phyloP scores from a whole-genome alignment of 805 yeast genomes.

The Nakazawaea ishiwadae region DNA sequence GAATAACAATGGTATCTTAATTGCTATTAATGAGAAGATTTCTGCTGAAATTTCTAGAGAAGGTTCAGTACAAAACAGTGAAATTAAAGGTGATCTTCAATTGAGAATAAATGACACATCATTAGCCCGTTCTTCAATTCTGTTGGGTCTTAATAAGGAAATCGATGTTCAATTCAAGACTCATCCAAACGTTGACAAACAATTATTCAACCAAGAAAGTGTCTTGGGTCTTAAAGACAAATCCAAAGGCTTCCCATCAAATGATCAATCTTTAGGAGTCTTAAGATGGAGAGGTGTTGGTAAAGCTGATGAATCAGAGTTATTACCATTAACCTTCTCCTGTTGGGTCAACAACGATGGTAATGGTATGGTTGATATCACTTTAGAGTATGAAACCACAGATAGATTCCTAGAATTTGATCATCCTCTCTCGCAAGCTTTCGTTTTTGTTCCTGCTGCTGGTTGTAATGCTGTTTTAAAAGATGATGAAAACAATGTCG shows the following conservation, averaged over 20 bases:
- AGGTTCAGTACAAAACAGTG: slow-evolving; percentile 66
- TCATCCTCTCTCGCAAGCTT: slow-evolving; percentile 47
- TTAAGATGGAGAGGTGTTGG: slow-evolving; percentile 86
- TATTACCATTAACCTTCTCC: slow-evolving; percentile 67
- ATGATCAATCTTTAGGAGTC: slow-evolving; percentile 86
- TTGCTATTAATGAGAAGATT: slow-evolving; percentile 72
- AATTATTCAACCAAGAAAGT: slow-evolving; percentile 50
- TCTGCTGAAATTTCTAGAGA: slow-evolving; percentile 79
- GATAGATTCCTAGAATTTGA: slow-evolving; percentile 31
- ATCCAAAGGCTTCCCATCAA: slow-evolving; percentile 80
- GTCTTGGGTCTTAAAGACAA: slow-evolving; percentile 74
- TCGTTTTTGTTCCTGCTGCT: slow-evolving; percentile 62
- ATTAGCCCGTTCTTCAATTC: slow-evolving; percentile 61
- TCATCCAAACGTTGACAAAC: slow-evolving; percentile 92
- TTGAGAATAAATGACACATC: slow-evolving; percentile 78
- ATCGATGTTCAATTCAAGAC: slow-evolving; percentile 73
- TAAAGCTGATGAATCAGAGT: slow-evolving; percentile 50
- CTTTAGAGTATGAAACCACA: slow-evolving; percentile 82
- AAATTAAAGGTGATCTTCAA: slow-evolving; percentile 87
- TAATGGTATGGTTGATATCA: slow-evolving; percentile 61
- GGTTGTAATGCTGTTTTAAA: slow-evolving; percentile 48
- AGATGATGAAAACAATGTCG: slow-evolving; percentile 51
- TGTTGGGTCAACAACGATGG: slow-evolving; percentile 77
- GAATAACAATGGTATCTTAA: slow-evolving; percentile 71
- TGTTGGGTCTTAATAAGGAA: slow-evolving; percentile 45